Evolutionary conservation across 495 filamentous ascomycete species (phyloP), one percentile per base, ranked within the genome.

Genomic region (Penicillium herquei): DNA sequence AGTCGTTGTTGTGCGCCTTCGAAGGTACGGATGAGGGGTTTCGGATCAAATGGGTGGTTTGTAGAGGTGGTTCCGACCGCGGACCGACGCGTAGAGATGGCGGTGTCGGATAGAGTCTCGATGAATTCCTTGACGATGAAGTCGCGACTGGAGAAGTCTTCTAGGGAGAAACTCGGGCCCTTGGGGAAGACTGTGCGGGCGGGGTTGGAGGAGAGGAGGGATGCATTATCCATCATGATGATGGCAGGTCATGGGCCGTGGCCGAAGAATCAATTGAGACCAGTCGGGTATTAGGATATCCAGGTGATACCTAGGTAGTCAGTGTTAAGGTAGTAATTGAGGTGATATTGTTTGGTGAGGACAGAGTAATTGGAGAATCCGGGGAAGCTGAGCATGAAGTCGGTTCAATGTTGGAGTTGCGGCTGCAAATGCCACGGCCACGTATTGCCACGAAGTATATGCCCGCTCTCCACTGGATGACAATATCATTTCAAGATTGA

Each of bases 91-190:
- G 81, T 86, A 33, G 92, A 86, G 34, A 89, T 79, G 33, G 92
- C 87, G 49, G 77, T 87, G 51, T 97, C 93, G 51, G 93, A 93
- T 56, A 99, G 88, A 9, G 86, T 78, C 66, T 99, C 95, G 57
- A 99, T 85, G 63, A 99, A 98, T 70, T 98, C 95, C 64, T 94
- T 90, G 56, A 96, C 95, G 58, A 98, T 96, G 72, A 96, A 99
- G 74, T 97, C 94, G 17, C 79, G 79, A 53, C 76, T 72, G 43
- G 90, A 93, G 78, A 97, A 96, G 70, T 90, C 89, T 17, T 95
- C 90, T 59, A 96, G 79, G 7, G 84, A 88, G 75, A 96, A 96
- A 70, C 79, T 84, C 43, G 89, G 89, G 17, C 87, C 89, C 66
- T 84, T 81, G 43, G 87, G 87, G 70, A 91, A 92, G 61, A 92